These are phyloP conservation scores for Bolboschoenoplectus hybrid DNA, from an alignment of 202 grass and related monocot species.

Conservation along the genomic window DNA sequence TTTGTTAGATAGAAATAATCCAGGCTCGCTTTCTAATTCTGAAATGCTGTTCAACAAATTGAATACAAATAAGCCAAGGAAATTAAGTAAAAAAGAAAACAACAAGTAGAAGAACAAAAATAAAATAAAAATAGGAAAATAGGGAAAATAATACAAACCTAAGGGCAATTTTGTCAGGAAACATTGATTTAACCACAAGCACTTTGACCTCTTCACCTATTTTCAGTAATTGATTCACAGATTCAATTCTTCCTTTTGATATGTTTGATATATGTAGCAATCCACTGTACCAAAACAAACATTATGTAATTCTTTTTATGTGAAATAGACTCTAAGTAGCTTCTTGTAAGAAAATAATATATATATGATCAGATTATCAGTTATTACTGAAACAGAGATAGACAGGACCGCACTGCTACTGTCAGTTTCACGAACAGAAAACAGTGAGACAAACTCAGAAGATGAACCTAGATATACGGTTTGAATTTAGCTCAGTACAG, in stretches of 20 bases:
- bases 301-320: conserved; percentile 13
- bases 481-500: neutral
- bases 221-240: conserved; percentile 57
- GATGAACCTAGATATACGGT: neutral
- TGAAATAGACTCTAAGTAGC: neutral
- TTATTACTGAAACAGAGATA: neutral
- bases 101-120: neutral
- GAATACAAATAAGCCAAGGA: neutral
- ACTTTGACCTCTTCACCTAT: conserved; percentile 72
- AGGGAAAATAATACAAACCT: conserved; percentile 51
- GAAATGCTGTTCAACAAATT: conserved; percentile 34
- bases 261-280: conserved; percentile 79
- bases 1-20: conserved; percentile 69
- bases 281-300: conserved; percentile 56
- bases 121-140: neutral
- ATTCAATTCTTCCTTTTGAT: conserved; percentile 53
- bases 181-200: conserved; percentile 70
- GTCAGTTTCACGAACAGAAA: neutral
- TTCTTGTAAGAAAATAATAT: neutral
- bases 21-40: conserved; percentile 84
- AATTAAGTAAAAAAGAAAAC: neutral
- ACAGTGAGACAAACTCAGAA: neutral
- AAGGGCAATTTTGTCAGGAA: conserved; percentile 73
- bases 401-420: neutral
- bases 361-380: neutral